Evolutionary conservation across 2,329 filamentous ascomycete species (phyloP).

Genomic region (Hirsutella rhossiliensis): DNA sequence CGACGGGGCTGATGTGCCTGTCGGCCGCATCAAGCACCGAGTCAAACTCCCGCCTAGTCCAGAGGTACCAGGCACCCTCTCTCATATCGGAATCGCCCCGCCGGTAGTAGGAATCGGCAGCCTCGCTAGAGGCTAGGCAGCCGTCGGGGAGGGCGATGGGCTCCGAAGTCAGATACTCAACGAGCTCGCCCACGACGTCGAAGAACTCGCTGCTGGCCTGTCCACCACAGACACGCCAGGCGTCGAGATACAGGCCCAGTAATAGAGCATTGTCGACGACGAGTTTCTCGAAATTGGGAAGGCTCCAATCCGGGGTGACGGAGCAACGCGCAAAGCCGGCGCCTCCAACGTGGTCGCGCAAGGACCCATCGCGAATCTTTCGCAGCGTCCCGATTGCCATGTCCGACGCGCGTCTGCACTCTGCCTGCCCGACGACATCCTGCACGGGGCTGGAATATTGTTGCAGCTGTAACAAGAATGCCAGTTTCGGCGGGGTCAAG

Average conservation of each 20-base stretch:
- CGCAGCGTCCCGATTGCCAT: slow-evolving; percentile 77
- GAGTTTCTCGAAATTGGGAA: slow-evolving; percentile 97
- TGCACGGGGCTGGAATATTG: slow-evolving; percentile 60
- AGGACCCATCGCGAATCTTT: slow-evolving; percentile 49
- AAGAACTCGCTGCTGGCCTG: slow-evolving; percentile 58
- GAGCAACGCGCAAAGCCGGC: slow-evolving; percentile 61
- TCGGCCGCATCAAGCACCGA: slow-evolving; percentile 45
- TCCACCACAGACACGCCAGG: slow-evolving; percentile 49
- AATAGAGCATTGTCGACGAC: slow-evolving; percentile 86
- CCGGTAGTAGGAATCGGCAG: slow-evolving; percentile 71
- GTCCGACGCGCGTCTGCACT: slow-evolving; percentile 58
- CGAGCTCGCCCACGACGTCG: slow-evolving; percentile 68
- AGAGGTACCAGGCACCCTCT: slow-evolving; percentile 90
- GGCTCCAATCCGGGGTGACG: slow-evolving; percentile 80
- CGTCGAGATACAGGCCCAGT: slow-evolving; percentile 73
- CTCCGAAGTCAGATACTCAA: slow-evolving; percentile 67
- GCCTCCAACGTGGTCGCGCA: slow-evolving; percentile 43
- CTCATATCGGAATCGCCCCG: slow-evolving; percentile 69
- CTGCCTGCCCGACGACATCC: slow-evolving; percentile 77
- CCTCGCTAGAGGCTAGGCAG: slow-evolving; percentile 79
- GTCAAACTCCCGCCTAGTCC: slow-evolving; percentile 81
- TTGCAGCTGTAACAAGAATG: slow-evolving; percentile 66
- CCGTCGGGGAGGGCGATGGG: slow-evolving; percentile 57
- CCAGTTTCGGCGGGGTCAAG: slow-evolving; percentile 73
- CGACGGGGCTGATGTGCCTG: slow-evolving; percentile 54